Percentiles rank a stretch among this genome's conserved stretches.
These are phyloP conservation scores for Aquilaria agallochum DNA, from an alignment of 441 rosid genomes.

Conservation along the genomic window DNA sequence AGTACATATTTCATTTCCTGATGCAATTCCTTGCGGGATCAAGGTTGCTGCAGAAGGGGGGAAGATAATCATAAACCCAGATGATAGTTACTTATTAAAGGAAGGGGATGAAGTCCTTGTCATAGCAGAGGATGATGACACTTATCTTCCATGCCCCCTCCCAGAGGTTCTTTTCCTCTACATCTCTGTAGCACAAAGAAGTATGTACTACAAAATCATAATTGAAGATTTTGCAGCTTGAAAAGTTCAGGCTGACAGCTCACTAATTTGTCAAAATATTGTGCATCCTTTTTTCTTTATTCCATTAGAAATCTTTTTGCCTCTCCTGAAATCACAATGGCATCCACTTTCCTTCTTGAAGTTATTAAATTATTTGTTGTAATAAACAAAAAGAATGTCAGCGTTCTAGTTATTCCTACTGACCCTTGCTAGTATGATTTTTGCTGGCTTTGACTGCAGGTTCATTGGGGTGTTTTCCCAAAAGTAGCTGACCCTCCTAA, in stretches of 20 bases:
- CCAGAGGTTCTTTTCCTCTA: constrained; percentile 53
- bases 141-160: constrained; percentile 76
- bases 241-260: constrained; percentile 9
- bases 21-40: constrained; percentile 88
- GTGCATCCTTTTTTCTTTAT: not conserved
- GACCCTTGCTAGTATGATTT: constrained; percentile 12
- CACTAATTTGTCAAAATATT: not conserved
- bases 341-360: not conserved
- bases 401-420: not conserved
- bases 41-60: constrained; percentile 79
- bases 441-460: constrained; percentile 32
- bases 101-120: constrained; percentile 93
- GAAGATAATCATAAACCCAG: constrained; percentile 73
- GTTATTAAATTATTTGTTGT: not conserved
- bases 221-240: constrained; percentile 3
- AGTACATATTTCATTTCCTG: constrained; percentile 74
- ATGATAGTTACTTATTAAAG: constrained; percentile 53
- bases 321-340: too few relatives aligned
- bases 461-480: constrained; percentile 47
- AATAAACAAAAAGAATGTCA: too few relatives aligned
- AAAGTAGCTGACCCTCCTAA: constrained; percentile 72
- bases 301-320: not conserved
- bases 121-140: constrained; percentile 91
- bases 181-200: constrained; percentile 5
- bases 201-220: not conserved